Evolutionary conservation across 1,284 basidiomycete species (phyloP), one percentile per base, ranked within the genome.

Genomic region (Leccinum proximum): DNA sequence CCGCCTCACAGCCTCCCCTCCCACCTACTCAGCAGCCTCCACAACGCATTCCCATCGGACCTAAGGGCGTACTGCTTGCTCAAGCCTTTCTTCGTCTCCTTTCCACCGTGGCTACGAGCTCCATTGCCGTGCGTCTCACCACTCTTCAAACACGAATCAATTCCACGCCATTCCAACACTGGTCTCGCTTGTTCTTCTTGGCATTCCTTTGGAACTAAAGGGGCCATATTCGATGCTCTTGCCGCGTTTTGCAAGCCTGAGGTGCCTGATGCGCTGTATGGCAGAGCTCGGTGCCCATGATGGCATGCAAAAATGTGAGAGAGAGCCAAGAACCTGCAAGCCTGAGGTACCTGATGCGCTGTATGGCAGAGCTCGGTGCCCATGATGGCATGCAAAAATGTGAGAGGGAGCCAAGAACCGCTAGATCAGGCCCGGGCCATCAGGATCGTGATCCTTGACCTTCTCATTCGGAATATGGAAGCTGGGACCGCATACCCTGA

Each of bases 121-220:
- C 94, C 0, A 80, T 91, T 7, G 84, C 91, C 3, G 94, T 94
- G 6, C 61, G 92, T 37, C 83, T 89, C 9, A 88, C 93, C 1
- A 84, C 14, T 87, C 91, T 60, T 82, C 88, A 30, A 92, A 96
- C 76, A 84, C 87, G 2, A 26, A 26, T 26, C 22, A 26, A 26
- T 26, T 26, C 86, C 91, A 58, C 22, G 22, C 93, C 0, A 85
- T 98, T 63, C 87, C 87, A 2, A 89, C 89, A 0, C 79, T 97
- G 4, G 84, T 96, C 56, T 87, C 88, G 4, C 85, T 96, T 50
- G 83, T 94, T 67, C 93, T 92, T 33, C 82, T 93, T 8, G 86
- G 90, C 10, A 84, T 96, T 18, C 92, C 94, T 0, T 79, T 97
- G n/a, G 95, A 98, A 71, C 83, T 98, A 63, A 98, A 98, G 72